Percentiles rank a stretch among this genome's conserved stretches.
These are phyloP conservation scores for Diutina catenulata DNA, from an alignment of 1,139 yeast genomes.

Conservation along the genomic window DNA sequence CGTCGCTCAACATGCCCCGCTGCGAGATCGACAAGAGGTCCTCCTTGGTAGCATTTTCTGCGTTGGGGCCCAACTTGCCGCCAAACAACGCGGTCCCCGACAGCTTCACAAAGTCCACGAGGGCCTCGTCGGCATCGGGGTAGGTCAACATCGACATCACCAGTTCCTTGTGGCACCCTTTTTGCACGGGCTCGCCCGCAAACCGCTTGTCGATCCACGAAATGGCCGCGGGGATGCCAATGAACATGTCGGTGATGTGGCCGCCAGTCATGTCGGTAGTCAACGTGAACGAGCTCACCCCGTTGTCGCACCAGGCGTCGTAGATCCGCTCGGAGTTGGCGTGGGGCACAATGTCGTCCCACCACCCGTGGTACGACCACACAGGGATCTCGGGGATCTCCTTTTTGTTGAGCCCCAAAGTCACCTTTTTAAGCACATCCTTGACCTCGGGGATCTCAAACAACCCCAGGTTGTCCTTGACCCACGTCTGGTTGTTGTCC, in stretches of 20 bases:
- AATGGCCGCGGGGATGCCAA: constrained; percentile 21
- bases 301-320: constrained; percentile 7
- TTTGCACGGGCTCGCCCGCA: constrained; percentile 6
- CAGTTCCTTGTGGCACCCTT: background rate
- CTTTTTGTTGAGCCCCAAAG: constrained; percentile 9
- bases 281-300: constrained; percentile 11
- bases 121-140: background rate
- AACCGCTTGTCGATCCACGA: constrained; percentile 14
- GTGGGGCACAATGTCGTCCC: constrained; percentile 10
- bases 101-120: background rate
- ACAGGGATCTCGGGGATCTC: constrained; percentile 11
- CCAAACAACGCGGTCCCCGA: constrained; percentile 4
- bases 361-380: constrained; percentile 8
- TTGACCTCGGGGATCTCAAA: constrained; percentile 8
- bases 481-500: constrained; percentile 8
- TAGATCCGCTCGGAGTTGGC: constrained; percentile 7
- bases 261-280: constrained; percentile 16
- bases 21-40: background rate
- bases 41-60: background rate
- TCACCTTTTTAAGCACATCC: constrained; percentile 7
- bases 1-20: background rate
- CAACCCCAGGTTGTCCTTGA: constrained; percentile 11
- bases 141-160: background rate
- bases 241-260: constrained; percentile 15
- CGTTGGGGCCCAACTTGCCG: constrained; percentile 1